Conservation (phyloP, 2,329 filamentous ascomycete species). For the Cordyceps militaris region DNA sequence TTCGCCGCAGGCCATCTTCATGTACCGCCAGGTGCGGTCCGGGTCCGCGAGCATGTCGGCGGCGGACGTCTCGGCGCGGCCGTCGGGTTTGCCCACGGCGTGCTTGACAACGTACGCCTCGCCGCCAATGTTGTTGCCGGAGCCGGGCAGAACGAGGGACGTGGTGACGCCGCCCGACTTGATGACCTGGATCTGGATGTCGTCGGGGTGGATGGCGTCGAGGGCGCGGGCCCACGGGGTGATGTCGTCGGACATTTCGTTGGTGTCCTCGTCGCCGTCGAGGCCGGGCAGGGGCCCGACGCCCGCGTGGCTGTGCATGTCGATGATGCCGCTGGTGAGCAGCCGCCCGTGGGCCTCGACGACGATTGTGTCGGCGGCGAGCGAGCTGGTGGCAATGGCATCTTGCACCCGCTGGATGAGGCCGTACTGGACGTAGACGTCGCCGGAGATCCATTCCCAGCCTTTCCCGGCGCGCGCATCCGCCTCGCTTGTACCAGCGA, state of each 20-base stretch:
- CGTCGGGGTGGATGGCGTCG: conserved; percentile 56
- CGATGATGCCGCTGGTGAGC: conserved; percentile 60
- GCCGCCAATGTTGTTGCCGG: conserved; percentile 66
- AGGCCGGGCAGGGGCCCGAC: conserved; percentile 51
- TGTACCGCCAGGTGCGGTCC: conserved; percentile 58
- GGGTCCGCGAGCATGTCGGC: conserved; percentile 59
- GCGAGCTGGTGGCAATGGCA: conserved; percentile 32
- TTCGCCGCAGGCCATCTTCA: conserved; percentile 72
- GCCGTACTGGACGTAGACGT: conserved; percentile 54
- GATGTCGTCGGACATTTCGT: conserved; percentile 57
- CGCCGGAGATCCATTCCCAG: conserved; percentile 52
- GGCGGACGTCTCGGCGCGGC: conserved; percentile 56
- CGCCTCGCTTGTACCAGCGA: conserved; percentile 38
- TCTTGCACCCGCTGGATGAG: conserved; percentile 49
- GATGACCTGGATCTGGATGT: conserved; percentile 60
- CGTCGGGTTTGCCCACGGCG: conserved; percentile 52
- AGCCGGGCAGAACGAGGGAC: conserved; percentile 58
- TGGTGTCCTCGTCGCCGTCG: conserved; percentile 49
- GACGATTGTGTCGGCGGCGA: conserved; percentile 42
- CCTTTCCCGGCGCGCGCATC: conserved; percentile 52
- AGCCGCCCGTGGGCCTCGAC: conserved; percentile 54
- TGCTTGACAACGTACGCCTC: conserved; percentile 65
- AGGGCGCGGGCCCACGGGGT: conserved; percentile 63
- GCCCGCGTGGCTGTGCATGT: conserved; percentile 65
- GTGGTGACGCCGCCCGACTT: conserved; percentile 68